These are phyloP conservation scores for Colletotrichum karsti DNA, from an alignment of 2,329 filamentous ascomycete genomes.

Conservation along the genomic window DNA sequence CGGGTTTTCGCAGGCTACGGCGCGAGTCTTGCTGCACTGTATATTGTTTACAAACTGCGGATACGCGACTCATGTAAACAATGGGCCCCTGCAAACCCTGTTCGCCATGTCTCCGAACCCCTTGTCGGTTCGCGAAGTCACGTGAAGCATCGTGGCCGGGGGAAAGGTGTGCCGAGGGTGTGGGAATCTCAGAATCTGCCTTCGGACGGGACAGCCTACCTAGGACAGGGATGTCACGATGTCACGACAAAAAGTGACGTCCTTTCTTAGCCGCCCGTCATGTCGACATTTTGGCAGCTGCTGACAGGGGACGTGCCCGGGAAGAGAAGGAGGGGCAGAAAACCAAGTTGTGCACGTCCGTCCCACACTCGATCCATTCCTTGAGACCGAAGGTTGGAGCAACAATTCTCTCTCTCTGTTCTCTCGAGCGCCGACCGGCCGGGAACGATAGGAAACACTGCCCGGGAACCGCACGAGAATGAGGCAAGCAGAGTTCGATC, in stretches of 20 bases:
- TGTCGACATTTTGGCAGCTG: conserved; percentile 19
- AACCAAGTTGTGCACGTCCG: not conserved
- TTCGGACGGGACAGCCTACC: no score
- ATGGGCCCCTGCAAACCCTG: conserved; percentile 20
- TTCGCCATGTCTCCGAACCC: not conserved
- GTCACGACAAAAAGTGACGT: conserved; percentile 21
- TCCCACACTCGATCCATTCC: not conserved
- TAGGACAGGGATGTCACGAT: not conserved
- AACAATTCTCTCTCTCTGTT: no score
- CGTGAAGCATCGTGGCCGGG: not conserved
- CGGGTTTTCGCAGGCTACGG: not conserved
- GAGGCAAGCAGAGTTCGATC: conserved; percentile 5
- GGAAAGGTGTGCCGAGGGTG: not conserved
- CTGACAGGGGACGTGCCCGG: conserved; percentile 16
- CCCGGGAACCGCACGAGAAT: not conserved
- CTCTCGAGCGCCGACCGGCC: no score
- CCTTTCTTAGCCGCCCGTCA: conserved; percentile 22
- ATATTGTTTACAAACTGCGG: conserved; percentile 27
- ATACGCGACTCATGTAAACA: conserved; percentile 30
- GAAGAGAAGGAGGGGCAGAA: not conserved
- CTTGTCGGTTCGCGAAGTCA: conserved; percentile 24
- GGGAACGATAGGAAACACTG: no score
- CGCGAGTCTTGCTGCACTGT: conserved; percentile 1
- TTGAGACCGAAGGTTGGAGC: no score
- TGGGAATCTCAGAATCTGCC: no score